phyloP scores from a whole-genome alignment of 495 filamentous ascomycete species.

The Podospora tetraspora region DNA sequence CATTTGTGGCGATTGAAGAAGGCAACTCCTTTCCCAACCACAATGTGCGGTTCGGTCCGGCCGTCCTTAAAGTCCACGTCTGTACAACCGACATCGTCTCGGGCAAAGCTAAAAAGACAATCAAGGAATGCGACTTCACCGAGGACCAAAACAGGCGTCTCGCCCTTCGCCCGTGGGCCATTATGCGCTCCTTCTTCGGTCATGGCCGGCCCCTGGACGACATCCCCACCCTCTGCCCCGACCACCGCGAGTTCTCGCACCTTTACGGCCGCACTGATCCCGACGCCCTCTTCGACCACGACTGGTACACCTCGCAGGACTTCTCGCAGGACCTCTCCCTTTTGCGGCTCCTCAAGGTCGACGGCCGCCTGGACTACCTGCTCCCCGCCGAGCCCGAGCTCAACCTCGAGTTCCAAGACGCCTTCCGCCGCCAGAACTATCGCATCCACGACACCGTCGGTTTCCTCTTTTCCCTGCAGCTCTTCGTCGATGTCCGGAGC shows the following conservation, averaged over 20 bases:
- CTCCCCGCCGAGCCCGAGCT: conserved; percentile 22
- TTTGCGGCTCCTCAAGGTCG: background rate
- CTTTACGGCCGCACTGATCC: conserved; percentile 14
- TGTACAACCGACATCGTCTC: conserved; percentile 5
- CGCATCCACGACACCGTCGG: conserved; percentile 6
- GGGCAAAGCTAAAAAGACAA: background rate
- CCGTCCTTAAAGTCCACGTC: background rate
- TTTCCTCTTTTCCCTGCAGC: conserved; percentile 24
- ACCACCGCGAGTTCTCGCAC: conserved; percentile 10
- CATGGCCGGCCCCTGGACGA: conserved; percentile 3
- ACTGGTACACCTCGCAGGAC: background rate
- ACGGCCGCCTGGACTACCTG: conserved; percentile 1
- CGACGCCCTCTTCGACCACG: background rate
- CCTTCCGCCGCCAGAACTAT: conserved; percentile 6
- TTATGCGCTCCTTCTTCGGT: conserved; percentile 19
- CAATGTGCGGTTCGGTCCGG: conserved; percentile 16
- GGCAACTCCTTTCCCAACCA: background rate
- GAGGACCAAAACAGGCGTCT: background rate
- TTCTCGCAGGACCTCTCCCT: background rate
- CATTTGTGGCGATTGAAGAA: background rate
- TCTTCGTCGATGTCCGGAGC: conserved; percentile 28
- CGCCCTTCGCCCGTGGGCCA: conserved; percentile 3
- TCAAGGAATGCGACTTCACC: conserved; percentile 16
- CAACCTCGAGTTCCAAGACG: conserved; percentile 16
- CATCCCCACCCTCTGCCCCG: background rate